Evolutionary conservation across 305 asterid genomes (phyloP).

Genomic region (Solanum chacoense): DNA sequence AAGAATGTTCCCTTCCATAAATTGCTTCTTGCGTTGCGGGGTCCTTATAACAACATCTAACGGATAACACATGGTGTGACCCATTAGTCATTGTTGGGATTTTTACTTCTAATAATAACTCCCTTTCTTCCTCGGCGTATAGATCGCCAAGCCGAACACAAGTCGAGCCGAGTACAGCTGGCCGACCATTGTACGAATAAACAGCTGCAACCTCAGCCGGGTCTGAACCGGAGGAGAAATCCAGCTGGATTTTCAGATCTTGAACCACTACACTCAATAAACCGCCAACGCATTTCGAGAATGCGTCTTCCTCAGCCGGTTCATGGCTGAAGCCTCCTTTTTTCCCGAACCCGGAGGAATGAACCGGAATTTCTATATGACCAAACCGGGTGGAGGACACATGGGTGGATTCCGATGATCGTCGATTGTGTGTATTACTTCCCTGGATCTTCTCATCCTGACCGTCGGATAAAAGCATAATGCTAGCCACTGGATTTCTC

Average conservation of each 20-base stretch:
- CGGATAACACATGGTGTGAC: constrained; percentile 57
- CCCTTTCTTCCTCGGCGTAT: constrained; percentile 79
- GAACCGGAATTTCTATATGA: constrained; percentile 80
- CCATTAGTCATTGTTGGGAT: constrained; percentile 41
- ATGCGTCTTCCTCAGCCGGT: constrained; percentile 55
- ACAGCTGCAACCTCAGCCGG: constrained; percentile 72
- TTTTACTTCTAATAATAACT: constrained; percentile 49
- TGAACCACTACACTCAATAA: constrained; percentile 72
- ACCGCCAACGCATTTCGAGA: constrained; percentile 75
- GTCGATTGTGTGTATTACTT: constrained; percentile 16
- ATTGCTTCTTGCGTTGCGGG: constrained; percentile 48
- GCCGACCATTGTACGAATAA: constrained; percentile 43
- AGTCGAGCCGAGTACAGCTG: constrained; percentile 35
- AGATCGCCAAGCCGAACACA: constrained; percentile 62
- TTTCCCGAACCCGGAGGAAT: constrained; percentile 36
- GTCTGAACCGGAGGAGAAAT: constrained; percentile 57
- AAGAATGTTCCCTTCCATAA: constrained; percentile 32
- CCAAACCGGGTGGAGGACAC: constrained; percentile 55
- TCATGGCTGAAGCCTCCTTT: constrained; percentile 25
- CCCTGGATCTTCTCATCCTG: constrained; percentile 41
- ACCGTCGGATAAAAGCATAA: constrained; percentile 70
- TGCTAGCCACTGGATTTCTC: constrained; percentile 73
- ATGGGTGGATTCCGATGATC: constrained; percentile 20
- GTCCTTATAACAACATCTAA: constrained; percentile 43
- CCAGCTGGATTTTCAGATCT: constrained; percentile 55